Conservation (phyloP, 331 rosid genomes). For the Erythrophleum ivorense region DNA sequence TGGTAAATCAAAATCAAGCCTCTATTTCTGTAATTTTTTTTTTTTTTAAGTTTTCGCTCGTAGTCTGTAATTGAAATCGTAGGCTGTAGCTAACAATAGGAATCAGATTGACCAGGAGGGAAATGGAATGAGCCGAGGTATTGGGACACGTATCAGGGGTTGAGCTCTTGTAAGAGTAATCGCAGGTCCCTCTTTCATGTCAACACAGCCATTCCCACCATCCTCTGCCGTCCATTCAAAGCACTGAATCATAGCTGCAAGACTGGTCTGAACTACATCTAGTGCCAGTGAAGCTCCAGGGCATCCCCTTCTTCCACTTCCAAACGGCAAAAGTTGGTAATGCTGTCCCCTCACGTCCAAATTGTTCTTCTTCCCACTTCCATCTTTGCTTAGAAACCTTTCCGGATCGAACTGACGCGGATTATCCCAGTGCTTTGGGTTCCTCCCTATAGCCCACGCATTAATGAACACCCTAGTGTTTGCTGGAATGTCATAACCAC, state of each 20-base stretch:
- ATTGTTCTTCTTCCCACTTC: slow-evolving; percentile 21
- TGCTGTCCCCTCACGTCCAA: slow-evolving; percentile 54
- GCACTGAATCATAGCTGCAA: slow-evolving; percentile 69
- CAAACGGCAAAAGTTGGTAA: slow-evolving; percentile 58
- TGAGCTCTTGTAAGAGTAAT: slow-evolving; percentile 60
- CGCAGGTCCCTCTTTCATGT: slow-evolving; percentile 56
- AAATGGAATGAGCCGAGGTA: slow-evolving; percentile 45
- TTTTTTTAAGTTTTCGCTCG: neutral
- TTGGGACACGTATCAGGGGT: slow-evolving; percentile 56
- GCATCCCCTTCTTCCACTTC: slow-evolving; percentile 73
- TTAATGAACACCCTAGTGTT: slow-evolving; percentile 52
- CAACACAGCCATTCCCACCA: slow-evolving; percentile 22
- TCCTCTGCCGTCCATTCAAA: slow-evolving; percentile 59
- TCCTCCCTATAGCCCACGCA: slow-evolving; percentile 61
- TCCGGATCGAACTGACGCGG: slow-evolving; percentile 57
- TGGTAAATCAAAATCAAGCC: neutral
- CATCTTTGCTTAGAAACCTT: slow-evolving; percentile 49
- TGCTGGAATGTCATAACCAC: slow-evolving; percentile 58
- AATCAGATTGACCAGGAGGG: slow-evolving; percentile 10
- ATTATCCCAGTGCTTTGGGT: slow-evolving; percentile 57
- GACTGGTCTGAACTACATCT: slow-evolving; percentile 44
- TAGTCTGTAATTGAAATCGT: neutral
- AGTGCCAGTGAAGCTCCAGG: slow-evolving; percentile 61
- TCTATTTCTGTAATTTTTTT: neutral
- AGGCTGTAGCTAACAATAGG: too few species aligned